phyloP scores from a whole-genome alignment of 169 alveolate genomes.

The Plasmodium gonderi region DNA sequence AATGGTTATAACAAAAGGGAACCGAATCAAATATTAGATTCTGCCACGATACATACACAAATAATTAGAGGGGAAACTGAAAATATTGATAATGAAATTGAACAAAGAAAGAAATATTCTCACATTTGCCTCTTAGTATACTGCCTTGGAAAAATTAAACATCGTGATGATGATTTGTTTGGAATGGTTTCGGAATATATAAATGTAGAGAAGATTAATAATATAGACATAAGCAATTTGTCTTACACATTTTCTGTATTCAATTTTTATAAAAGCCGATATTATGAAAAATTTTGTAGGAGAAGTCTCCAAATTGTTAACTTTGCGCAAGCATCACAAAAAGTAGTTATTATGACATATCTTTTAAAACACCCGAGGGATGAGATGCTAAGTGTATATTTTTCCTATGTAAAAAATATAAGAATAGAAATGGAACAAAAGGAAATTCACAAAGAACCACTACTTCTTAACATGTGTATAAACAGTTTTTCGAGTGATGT shows the following conservation, averaged over 20 bases:
- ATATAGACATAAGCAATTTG: slow-evolving; percentile 72
- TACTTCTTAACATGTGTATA: slow-evolving; percentile 55
- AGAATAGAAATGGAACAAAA: slow-evolving; percentile 33
- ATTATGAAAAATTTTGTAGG: slow-evolving; percentile 36
- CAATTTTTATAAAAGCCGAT: slow-evolving; percentile 30
- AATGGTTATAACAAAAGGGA: neutral
- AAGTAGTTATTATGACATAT: slow-evolving; percentile 42
- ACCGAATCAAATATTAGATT: neutral
- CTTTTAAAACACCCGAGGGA: slow-evolving; percentile 43
- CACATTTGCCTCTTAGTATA: slow-evolving; percentile 42
- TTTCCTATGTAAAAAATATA: slow-evolving; percentile 11
- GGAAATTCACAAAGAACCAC: slow-evolving; percentile 10
- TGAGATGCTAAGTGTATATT: slow-evolving; percentile 38
- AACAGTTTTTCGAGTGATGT: slow-evolving; percentile 44
- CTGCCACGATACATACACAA: neutral
- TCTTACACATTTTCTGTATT: slow-evolving; percentile 64
- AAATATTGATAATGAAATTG: neutral
- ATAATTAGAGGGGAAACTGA: neutral
- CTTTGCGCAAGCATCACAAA: slow-evolving; percentile 46
- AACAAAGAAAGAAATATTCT: slow-evolving; percentile 46
- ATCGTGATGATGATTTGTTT: slow-evolving; percentile 36
- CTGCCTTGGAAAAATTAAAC: slow-evolving; percentile 69
- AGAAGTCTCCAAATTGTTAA: slow-evolving; percentile 30
- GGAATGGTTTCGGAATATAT: slow-evolving; percentile 26
- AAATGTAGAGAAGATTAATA: slow-evolving; percentile 32